phyloP scores from a whole-genome alignment of 2,329 filamentous ascomycete genomes.

The Colletotrichum chlorophyti region DNA sequence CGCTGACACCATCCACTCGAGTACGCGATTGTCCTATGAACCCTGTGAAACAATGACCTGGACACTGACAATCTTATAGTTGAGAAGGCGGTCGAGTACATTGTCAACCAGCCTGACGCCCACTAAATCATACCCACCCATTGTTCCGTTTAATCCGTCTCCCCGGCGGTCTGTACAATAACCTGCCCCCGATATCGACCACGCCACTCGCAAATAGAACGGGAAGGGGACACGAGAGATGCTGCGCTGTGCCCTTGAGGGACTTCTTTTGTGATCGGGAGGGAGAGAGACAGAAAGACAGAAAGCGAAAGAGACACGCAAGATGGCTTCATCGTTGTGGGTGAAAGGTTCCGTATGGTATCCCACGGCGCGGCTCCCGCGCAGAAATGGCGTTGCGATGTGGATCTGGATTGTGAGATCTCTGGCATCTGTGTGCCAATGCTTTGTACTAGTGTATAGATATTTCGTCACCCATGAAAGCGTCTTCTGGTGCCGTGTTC shows the following conservation, averaged over 20 bases:
- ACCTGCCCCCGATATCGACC: conserved; percentile 16
- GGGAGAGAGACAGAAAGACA: conserved; percentile 6
- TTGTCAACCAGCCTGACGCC: conserved; percentile 90
- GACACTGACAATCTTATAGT: conserved; percentile 69
- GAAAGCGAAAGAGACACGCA: background rate
- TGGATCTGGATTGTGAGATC: conserved; percentile 25
- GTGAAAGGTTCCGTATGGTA: conserved; percentile 19
- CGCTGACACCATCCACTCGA: conserved; percentile 90
- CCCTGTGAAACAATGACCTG: conserved; percentile 23
- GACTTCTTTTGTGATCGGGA: conserved; percentile 2
- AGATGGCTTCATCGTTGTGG: conserved; percentile 13
- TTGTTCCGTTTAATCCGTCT: conserved; percentile 20
- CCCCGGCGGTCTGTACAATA: conserved; percentile 31
- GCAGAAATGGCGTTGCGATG: conserved; percentile 31
- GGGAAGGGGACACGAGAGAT: conserved; percentile 12
- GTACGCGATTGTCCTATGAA: too few species aligned
- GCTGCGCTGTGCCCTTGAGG: conserved; percentile 10
- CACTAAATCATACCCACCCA: conserved; percentile 51
- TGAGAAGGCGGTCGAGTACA: conserved; percentile 94
- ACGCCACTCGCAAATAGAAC: conserved; percentile 28
- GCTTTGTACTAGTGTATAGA: conserved; percentile 48
- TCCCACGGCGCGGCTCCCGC: conserved; percentile 16
- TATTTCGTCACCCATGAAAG: conserved; percentile 15
- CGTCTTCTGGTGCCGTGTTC: too few species aligned
- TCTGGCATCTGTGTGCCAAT: conserved; percentile 6